Evolutionary conservation across 2,329 filamentous ascomycete species (phyloP), one percentile per base, ranked within the genome.

Genomic region (Pleoardoris graminearum): DNA sequence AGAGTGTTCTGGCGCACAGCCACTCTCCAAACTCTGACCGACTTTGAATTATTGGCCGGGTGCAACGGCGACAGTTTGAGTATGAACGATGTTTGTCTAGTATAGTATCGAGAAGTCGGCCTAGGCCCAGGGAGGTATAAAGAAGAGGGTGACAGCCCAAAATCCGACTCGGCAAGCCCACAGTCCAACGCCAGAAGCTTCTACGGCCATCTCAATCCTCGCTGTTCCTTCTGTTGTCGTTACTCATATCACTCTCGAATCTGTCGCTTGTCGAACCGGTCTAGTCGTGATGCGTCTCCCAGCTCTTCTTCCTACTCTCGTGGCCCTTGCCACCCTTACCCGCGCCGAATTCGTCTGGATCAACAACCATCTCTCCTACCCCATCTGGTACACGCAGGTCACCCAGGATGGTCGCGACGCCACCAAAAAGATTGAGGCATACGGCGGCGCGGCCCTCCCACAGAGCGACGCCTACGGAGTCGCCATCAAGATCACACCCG

Each of bases 281-380:
- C 5, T 16, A 41, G 17, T 35, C 35, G 55, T 16, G 3, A 68
- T 69, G 66, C 59, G 43, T 25, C 30, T 62, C 46, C 39, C 55
- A n/a, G 45, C 48, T 23, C 30, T 63, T 29, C 16, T 65, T 55
- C 27, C 53, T 29, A 27, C 51, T 39, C 27, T 66, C 35, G 53
- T 66, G 36, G 41, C 51, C 7, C 42, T 54, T 38, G 44, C 48
- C 48, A 54, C 53, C 7, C 35, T 62, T 32, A 44, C 59, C 25
- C 57, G 54, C 29, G 25, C 42, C 23, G 37, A 19, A 12, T 29
- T 48, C 7, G 46, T 62, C 42, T 43, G 48, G 14, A 48, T 70
- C 35, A 56, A 57, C 50, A 70, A 70, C 59, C 58, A 66, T 37
- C 69, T 67, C 49, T 22, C 50, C 50, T 58, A 54, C 48, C 35